Percentiles rank a stretch among this genome's conserved stretches.
phyloP scores from a whole-genome alignment of 2,329 filamentous ascomycete species.

The Diaporthe capsici region DNA sequence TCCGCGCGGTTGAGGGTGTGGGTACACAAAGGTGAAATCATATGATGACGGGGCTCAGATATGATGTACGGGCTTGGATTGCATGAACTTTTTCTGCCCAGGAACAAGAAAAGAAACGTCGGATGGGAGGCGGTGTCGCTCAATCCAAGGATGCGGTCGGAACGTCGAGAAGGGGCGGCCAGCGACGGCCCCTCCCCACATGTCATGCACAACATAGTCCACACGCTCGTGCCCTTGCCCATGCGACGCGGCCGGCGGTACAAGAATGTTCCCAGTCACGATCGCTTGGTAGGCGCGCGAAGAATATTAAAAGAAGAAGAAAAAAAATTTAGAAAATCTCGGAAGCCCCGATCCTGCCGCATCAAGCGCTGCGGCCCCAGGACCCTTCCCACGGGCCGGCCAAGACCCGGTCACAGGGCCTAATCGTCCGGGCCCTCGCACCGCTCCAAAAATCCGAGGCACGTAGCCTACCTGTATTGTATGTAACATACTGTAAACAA shows the following conservation, averaged over 20 bases:
- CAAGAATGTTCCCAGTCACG: background rate
- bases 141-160: background rate
- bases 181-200: background rate
- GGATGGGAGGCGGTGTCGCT: background rate
- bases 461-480: too few relatives aligned
- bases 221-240: background rate
- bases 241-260: background rate
- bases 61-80: background rate
- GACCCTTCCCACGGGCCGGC: constrained; percentile 14
- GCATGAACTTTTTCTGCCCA: background rate
- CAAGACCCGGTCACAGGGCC: constrained; percentile 17
- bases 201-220: background rate
- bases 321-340: background rate
- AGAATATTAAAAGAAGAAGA: background rate
- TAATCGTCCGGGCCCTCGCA: background rate
- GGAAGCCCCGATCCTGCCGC: constrained; percentile 21
- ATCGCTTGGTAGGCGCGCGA: background rate
- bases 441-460: background rate
- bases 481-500: background rate
- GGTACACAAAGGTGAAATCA: background rate
- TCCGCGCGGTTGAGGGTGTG: background rate
- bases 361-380: constrained; percentile 14
- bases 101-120: background rate
- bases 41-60: background rate
- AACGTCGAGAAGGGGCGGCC: background rate